Percentiles rank a stretch among this genome's conserved stretches.
These are phyloP conservation scores for Brasenia schreberi DNA, from an alignment of 164 flowering plant genomes.

Conservation along the genomic window DNA sequence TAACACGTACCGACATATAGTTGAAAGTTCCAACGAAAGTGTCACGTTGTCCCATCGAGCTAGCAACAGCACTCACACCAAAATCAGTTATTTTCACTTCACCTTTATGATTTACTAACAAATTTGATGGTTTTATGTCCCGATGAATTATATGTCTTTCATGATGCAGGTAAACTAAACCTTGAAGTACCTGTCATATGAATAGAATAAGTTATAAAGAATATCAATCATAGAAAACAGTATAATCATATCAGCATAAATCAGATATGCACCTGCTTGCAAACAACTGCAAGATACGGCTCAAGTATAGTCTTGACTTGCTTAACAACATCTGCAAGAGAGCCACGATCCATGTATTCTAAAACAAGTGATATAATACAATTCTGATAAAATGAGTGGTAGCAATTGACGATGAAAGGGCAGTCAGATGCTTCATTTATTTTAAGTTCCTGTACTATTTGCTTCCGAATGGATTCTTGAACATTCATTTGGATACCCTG, in stretches of 20 bases:
- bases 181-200: constrained; percentile 63
- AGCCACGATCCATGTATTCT: constrained; percentile 99
- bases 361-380: constrained; percentile 91
- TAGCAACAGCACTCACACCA: constrained; percentile 93
- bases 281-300: constrained; percentile 91
- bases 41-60: constrained; percentile 87
- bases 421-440: constrained; percentile 89
- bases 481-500: constrained; percentile 95
- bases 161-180: constrained; percentile 84
- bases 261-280: constrained; percentile 60
- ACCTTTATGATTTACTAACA: constrained; percentile 87
- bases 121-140: constrained; percentile 95
- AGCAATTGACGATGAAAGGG: constrained; percentile 73
- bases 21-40: constrained; percentile 98
- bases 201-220: neutral
- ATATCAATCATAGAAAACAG: neutral
- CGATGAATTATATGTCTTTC: constrained; percentile 95
- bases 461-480: constrained; percentile 90
- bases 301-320: constrained; percentile 93
- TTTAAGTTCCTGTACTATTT: constrained; percentile 93
- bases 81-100: constrained; percentile 97
- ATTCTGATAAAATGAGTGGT: constrained; percentile 94
- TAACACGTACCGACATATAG: constrained; percentile 86
- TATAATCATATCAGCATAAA: neutral
- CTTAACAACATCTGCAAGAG: constrained; percentile 69